Evolutionary conservation across 257 asterid genomes (phyloP).

Genomic region (Nicotiana tabacum): DNA sequence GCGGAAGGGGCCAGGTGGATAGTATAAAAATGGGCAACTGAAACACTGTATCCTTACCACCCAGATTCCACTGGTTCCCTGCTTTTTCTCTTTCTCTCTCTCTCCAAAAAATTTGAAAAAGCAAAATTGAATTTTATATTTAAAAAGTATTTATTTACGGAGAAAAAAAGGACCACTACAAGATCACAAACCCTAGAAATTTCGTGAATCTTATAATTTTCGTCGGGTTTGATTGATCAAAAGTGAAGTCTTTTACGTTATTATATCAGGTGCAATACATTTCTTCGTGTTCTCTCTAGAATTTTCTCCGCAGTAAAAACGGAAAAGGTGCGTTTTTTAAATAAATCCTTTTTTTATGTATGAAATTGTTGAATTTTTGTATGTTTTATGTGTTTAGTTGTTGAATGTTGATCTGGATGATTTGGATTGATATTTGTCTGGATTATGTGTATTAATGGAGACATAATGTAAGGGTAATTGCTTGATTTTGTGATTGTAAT

Average conservation of each 20-base stretch:
- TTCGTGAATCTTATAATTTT: conserved; percentile 12
- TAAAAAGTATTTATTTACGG: background rate
- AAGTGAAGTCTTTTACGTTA: background rate
- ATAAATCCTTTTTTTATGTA: background rate
- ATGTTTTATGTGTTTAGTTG: too few relatives aligned
- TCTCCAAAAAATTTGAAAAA: conserved; percentile 10
- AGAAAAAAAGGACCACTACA: background rate
- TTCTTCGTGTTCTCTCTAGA: background rate
- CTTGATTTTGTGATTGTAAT: conserved; percentile 12
- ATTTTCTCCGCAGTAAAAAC: background rate
- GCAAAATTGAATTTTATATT: background rate
- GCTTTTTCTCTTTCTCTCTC: conserved; percentile 12
- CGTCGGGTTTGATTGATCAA: conserved; percentile 43
- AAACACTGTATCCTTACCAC: conserved; percentile 35
- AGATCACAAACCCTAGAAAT: conserved; percentile 49
- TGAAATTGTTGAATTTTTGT: background rate
- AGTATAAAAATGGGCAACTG: conserved; percentile 37
- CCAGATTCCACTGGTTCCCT: conserved; percentile 42
- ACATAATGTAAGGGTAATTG: background rate
- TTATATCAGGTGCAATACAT: background rate
- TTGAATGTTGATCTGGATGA: conserved; percentile 28
- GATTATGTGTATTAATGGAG: conserved; percentile 3
- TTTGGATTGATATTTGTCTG: background rate
- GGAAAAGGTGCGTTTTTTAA: conserved; percentile 16
- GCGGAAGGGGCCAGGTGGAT: conserved; percentile 21